Evolutionary conservation across 2,329 filamentous ascomycete species (phyloP).

Genomic region (Colletotrichum tamarilloi): DNA sequence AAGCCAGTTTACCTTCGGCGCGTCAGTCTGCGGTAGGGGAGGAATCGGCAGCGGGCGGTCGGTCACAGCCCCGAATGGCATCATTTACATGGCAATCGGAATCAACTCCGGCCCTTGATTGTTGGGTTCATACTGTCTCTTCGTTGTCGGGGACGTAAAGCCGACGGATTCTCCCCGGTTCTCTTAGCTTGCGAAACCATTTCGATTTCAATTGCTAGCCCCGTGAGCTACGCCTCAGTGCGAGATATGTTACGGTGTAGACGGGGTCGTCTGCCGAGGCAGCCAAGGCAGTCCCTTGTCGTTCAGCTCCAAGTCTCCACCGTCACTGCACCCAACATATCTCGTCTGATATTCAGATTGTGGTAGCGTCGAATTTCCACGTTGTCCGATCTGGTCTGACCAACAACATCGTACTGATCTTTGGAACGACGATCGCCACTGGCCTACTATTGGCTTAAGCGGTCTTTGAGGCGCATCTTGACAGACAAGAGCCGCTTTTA

Average conservation of each 20-base stretch:
- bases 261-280: not conserved
- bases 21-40: not conserved
- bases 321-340: not conserved
- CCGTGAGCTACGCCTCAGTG: not conserved
- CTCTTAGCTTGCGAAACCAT: not conserved
- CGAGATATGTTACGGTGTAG: not conserved
- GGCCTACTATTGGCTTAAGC: too few species aligned
- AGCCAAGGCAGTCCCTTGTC: not conserved
- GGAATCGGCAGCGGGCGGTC: too few species aligned
- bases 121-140: not conserved
- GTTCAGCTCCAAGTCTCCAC: not conserved
- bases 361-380: not conserved
- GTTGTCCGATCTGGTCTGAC: not conserved
- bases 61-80: not conserved
- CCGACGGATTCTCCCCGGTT: slow-evolving; percentile 15
- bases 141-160: not conserved
- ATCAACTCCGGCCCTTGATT: not conserved
- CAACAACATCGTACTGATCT: not conserved
- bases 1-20: not conserved
- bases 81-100: not conserved
- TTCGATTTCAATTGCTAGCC: not conserved
- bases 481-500: not conserved
- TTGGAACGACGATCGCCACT: not conserved
- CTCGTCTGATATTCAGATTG: not conserved
- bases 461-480: not conserved